A percentile compares a stretch with the other conserved stretches of the same genome.
phyloP scores from a whole-genome alignment of 2,329 filamentous ascomycete genomes.

The Xenoacremonium recifei region DNA sequence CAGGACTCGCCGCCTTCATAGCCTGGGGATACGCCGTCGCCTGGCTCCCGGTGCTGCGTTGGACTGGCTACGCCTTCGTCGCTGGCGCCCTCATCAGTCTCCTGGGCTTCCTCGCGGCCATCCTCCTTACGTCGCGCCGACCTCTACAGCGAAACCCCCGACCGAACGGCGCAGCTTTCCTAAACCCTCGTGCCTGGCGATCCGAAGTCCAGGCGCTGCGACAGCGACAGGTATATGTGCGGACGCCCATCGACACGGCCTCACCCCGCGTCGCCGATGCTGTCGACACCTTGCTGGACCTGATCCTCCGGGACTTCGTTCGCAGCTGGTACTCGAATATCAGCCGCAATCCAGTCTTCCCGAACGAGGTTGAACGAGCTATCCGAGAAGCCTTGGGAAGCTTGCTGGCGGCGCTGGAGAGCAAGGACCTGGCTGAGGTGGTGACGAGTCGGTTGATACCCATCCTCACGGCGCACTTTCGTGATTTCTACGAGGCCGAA shows the following conservation, averaged over 20 bases:
- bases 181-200: slow-evolving; percentile 63
- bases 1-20: slow-evolving; percentile 69
- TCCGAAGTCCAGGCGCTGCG: slow-evolving; percentile 67
- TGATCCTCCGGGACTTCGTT: slow-evolving; percentile 81
- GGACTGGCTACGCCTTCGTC: slow-evolving; percentile 80
- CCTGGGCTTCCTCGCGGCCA: slow-evolving; percentile 53
- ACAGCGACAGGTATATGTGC: slow-evolving; percentile 64
- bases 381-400: slow-evolving; percentile 71
- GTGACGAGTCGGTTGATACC: slow-evolving; percentile 82
- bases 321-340: slow-evolving; percentile 86
- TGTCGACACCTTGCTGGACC: slow-evolving; percentile 73
- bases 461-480: slow-evolving; percentile 83
- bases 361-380: slow-evolving; percentile 80
- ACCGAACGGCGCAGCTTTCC: slow-evolving; percentile 55
- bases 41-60: slow-evolving; percentile 81
- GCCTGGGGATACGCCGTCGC: slow-evolving; percentile 84
- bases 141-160: slow-evolving; percentile 39
- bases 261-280: slow-evolving; percentile 77
- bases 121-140: slow-evolving; percentile 55
- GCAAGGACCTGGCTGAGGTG: slow-evolving; percentile 80
- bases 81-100: slow-evolving; percentile 61
- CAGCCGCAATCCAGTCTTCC: slow-evolving; percentile 75
- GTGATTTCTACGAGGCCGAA: slow-evolving; percentile 89
- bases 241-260: slow-evolving; percentile 69
- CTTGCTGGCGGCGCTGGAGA: slow-evolving; percentile 69